Conservation (phyloP, 148 eudicot species). For the Diospyros kaki region DNA sequence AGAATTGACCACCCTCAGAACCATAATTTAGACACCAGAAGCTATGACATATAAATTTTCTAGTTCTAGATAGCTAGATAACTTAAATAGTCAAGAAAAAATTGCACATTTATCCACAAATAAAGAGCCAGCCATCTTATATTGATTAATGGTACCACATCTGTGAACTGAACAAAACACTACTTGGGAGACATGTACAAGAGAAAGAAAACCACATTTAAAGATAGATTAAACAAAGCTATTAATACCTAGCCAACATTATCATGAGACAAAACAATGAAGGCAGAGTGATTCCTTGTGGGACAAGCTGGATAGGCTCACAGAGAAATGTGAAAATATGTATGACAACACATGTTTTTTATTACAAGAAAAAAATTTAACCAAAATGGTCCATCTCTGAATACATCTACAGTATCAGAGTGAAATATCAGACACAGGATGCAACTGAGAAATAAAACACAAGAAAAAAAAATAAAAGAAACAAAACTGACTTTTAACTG, state of each 20-base stretch:
- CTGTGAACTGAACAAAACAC: background rate
- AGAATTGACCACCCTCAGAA: background rate
- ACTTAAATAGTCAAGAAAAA: background rate
- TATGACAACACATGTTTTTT: background rate
- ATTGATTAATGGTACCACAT: background rate
- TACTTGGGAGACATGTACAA: background rate
- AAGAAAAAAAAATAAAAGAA: background rate
- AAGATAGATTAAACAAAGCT: background rate
- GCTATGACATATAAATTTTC: background rate
- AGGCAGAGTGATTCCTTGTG: no score
- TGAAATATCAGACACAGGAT: background rate
- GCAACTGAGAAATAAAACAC: background rate
- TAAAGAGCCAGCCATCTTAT: background rate
- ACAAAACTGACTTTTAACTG: background rate
- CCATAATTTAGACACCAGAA: conserved; percentile 6
- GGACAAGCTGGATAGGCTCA: background rate
- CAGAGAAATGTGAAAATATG: background rate
- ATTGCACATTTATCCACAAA: background rate
- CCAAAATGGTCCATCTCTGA: no score
- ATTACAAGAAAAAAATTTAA: no score
- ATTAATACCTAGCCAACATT: background rate
- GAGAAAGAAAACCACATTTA: background rate
- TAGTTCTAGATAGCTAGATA: background rate
- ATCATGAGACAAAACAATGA: background rate
- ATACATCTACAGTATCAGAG: no score